Evolutionary conservation across 2,329 filamentous ascomycete genomes (phyloP).

Genomic region (Arachnomyces sp.): DNA sequence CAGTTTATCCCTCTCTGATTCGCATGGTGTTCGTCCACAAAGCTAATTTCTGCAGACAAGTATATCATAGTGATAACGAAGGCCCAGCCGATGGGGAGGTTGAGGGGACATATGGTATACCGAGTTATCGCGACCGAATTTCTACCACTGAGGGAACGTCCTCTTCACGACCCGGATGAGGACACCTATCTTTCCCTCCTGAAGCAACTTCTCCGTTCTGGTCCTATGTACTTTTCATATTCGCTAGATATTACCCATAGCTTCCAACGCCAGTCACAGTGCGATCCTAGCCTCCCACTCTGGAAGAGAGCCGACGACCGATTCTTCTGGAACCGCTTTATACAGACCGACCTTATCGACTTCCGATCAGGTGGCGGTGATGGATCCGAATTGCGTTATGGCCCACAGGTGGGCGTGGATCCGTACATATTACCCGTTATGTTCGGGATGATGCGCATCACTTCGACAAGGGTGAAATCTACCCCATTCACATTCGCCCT

Average conservation of each 20-base stretch:
- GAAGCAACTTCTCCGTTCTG: constrained; percentile 70
- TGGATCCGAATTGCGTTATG: constrained; percentile 38
- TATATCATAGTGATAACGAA: constrained; percentile 97
- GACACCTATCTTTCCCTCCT: constrained; percentile 81
- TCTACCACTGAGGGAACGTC: constrained; percentile 83
- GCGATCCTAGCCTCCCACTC: constrained; percentile 63
- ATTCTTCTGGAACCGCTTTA: constrained; percentile 97
- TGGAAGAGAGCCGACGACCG: constrained; percentile 93
- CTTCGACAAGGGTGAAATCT: constrained; percentile 74
- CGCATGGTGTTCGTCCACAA: constrained; percentile 1
- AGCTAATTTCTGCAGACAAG: constrained; percentile 55
- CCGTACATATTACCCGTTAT: constrained; percentile 93
- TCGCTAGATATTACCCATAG: constrained; percentile 93
- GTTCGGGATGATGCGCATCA: constrained; percentile 92
- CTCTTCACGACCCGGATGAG: constrained; percentile 87
- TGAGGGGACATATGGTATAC: constrained; percentile 96
- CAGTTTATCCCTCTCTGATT: constrained; percentile 22
- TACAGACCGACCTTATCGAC: constrained; percentile 85
- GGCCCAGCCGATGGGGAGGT: constrained; percentile 76
- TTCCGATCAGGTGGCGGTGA: constrained; percentile 59
- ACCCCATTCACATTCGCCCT: constrained; percentile 77
- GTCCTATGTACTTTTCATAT: constrained; percentile 97
- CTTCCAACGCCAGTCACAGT: constrained; percentile 85
- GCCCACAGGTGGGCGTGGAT: constrained; percentile 67
- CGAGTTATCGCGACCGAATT: constrained; percentile 87